Evolutionary conservation across 2,329 filamentous ascomycete genomes (phyloP).

Genomic region (Pseudocercospora macadamiae): DNA sequence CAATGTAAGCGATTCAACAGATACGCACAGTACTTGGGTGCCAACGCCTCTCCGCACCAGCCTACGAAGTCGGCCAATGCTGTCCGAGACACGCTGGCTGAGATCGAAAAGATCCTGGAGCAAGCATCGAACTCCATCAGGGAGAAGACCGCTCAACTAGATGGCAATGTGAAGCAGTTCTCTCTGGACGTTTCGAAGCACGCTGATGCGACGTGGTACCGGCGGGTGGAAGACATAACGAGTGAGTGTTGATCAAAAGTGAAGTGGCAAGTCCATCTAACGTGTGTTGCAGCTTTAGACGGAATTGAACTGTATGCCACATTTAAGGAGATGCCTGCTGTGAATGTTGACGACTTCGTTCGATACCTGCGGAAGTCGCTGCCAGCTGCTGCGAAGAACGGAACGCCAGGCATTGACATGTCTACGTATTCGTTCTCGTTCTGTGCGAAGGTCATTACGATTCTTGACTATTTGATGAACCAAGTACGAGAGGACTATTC

Average conservation of each 20-base stretch:
- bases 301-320: slow-evolving; percentile 1
- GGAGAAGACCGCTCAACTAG: not conserved
- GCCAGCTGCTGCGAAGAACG: not conserved
- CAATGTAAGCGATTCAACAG: slow-evolving; percentile 3
- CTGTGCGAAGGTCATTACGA: slow-evolving; percentile 5
- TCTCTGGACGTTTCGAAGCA: not conserved
- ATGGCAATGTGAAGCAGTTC: slow-evolving; percentile 1
- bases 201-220: slow-evolving; percentile 8
- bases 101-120: slow-evolving; percentile 9
- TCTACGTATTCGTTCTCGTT: too few species aligned
- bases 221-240: slow-evolving; percentile 7
- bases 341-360: slow-evolving; percentile 6
- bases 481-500: not conserved
- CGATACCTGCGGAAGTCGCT: not conserved
- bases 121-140: slow-evolving; percentile 1
- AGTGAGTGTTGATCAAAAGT: not conserved
- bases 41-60: not conserved
- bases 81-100: not conserved
- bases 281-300: not conserved
- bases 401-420: not conserved
- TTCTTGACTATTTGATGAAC: not conserved
- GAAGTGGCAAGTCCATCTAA: not conserved
- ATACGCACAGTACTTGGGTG: slow-evolving; percentile 5
- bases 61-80: not conserved
- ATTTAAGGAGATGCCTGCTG: slow-evolving; percentile 1